Evolutionary conservation across 441 rosid species (phyloP).

Genomic region (Euphorbia corollata): DNA sequence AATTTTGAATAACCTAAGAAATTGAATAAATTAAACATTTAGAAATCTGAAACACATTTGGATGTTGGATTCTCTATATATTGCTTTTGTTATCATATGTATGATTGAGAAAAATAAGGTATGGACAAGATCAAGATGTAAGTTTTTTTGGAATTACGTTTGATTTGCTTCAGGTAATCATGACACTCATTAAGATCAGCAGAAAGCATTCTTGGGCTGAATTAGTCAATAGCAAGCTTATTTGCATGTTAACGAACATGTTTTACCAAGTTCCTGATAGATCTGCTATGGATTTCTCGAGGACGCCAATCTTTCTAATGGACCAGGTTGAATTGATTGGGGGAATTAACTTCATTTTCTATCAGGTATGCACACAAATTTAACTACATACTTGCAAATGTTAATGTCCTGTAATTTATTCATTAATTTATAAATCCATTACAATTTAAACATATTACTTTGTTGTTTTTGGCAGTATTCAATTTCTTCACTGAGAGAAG

Average conservation of each 20-base stretch:
- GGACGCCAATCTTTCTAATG: constrained; percentile 54
- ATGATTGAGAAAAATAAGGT: neutral
- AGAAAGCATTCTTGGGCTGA: constrained; percentile 93
- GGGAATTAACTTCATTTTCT: constrained; percentile 84
- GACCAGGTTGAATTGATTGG: constrained; percentile 92
- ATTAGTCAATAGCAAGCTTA: constrained; percentile 89
- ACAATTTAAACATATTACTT: neutral
- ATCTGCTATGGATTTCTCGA: constrained; percentile 31
- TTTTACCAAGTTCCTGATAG: constrained; percentile 67
- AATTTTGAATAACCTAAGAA: neutral
- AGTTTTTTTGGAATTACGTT: neutral
- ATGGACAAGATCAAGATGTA: neutral
- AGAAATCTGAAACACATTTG: neutral
- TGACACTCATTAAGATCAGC: constrained; percentile 63
- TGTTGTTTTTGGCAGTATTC: constrained; percentile 66
- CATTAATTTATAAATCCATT: neutral
- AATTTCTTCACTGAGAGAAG: constrained; percentile 75
- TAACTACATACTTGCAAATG: neutral
- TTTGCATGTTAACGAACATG: constrained; percentile 86
- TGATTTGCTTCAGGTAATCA: constrained; percentile 60
- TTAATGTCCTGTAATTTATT: neutral
- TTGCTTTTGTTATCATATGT: neutral
- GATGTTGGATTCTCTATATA: neutral
- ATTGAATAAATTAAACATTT: neutral
- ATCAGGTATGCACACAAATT: constrained; percentile 52